A percentile compares a stretch with the other conserved stretches of the same genome.
phyloP scores from a whole-genome alignment of 345 rosid genomes.

The Leavenworthia alabamica region DNA sequence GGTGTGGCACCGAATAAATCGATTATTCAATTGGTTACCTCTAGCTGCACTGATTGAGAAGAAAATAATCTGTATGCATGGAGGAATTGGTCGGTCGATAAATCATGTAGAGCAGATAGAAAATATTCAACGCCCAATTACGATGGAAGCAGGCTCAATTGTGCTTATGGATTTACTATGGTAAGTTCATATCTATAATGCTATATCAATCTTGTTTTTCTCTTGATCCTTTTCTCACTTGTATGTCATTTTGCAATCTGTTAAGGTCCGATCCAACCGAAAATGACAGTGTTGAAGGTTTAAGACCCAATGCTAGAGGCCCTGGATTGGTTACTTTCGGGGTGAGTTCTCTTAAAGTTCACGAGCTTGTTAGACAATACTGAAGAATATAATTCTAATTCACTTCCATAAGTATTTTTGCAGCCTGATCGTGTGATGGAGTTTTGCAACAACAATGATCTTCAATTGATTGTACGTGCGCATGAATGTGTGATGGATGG shows the following conservation, averaged over 20 bases:
- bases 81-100: slow-evolving; percentile 98
- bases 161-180: slow-evolving; percentile 96
- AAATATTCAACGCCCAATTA: slow-evolving; percentile 87
- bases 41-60: slow-evolving; percentile 92
- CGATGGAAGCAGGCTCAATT: slow-evolving; percentile 96
- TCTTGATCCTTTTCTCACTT: slow-evolving; percentile 2
- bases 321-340: slow-evolving; percentile 98
- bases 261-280: slow-evolving; percentile 99
- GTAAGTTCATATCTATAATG: slow-evolving; percentile 39
- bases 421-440: slow-evolving; percentile 99
- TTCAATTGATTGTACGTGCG: slow-evolving; percentile 93
- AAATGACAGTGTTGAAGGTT: slow-evolving; percentile 98
- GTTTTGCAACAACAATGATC: slow-evolving; percentile 95
- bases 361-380: not conserved
- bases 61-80: slow-evolving; percentile 98
- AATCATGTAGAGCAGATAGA: slow-evolving; percentile 96
- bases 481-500: slow-evolving; percentile 99
- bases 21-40: slow-evolving; percentile 97
- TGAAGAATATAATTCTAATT: not conserved
- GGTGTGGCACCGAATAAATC: slow-evolving; percentile 96
- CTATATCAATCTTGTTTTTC: slow-evolving; percentile 9
- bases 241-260: slow-evolving; percentile 22
- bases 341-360: slow-evolving; percentile 42
- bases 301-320: slow-evolving; percentile 97
- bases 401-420: not conserved